Base-by-base conservation (phyloP, 1,284 basidiomycete genomes). In the Pseudomicrostroma phylloplanum region DNA sequence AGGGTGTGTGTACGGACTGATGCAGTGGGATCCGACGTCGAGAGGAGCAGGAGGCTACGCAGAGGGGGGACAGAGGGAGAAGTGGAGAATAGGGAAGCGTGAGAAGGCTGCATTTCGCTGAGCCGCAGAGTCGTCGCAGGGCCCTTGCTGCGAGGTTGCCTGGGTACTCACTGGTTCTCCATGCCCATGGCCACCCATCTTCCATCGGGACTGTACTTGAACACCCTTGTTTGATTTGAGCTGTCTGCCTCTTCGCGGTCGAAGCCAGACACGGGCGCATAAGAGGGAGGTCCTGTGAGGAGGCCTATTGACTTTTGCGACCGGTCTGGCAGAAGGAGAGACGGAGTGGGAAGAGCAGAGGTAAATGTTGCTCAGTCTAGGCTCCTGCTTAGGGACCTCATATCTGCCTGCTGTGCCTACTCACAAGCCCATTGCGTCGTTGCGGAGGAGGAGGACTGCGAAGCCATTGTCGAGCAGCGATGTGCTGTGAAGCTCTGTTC, bases 241-340 rank as follows among this genome's bases (percentile, higher is more conserved):
- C 46, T 48, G 46, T 48, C 87, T 65, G 86, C 82, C 43, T 83
- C 84, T 66, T 89, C 86, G 17, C 62, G 64, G 49, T 75, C 76
- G 72, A 94, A 89, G 59, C 85, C 86, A 62, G 85, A 81, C 48
- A 89, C 81, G 23, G 87, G 81, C 26, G 83, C 80, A 80, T 92
- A 96, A 69, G 86, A 84, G 58, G 93, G 91, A 17, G 87, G 84
- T 49, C 89, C 90, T 66, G 87, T 85, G 76, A 91, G 86, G 74
- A 97, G 85, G 67, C 90, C 91, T 64, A 93, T 83, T 62, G 86
- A 85, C 86, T 96, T 97, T 85, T 94, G 92, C 57, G 93, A 89
- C 80, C 93, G 90, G 83, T 87, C 91, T 92, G 77, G 15, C 3
- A 48, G 23, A 55, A 25, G 25, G 13, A 4, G 59, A 7, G 21